Base-by-base conservation (phyloP, 192 early-diverging fungal species). In the Backusella luteola region DNA sequence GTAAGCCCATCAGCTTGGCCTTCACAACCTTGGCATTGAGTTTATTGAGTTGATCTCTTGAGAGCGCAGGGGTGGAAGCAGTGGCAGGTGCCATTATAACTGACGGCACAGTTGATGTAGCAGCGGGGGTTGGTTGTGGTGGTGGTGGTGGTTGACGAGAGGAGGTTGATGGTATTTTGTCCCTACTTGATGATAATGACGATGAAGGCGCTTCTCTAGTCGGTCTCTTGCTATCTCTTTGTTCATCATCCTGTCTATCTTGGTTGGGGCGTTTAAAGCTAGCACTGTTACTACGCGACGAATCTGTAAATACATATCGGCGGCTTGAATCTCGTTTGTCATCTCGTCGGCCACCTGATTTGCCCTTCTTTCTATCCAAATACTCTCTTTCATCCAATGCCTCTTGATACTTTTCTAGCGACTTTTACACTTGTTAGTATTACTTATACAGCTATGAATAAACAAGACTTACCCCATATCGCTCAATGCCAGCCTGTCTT, bases 11-110 rank as follows among this genome's bases (percentile, higher is more conserved):
- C 67, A 98, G 76, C 44, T 85, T 89, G 5, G 96, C 96, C 63
- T 95, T 93, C 19, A 98, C 77, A 53, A 94, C 87, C 42, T 92
- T 89, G 2, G 96, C 89, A 36, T 91, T 89, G 49, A 98, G 83
- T 71, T 92, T 96, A 87, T 98, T 98, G 19, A 98, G 82, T 67
- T 97, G 90, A 66, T 89, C 89, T 34, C 80, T 76, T 0, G 87
- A 75, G 1, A 93, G 73, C 1, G 85, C 67, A 4, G 86, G 77
- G 1, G 21, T 9, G 23, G 15, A 6, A 41, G 71, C 41, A 66
- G 66, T 32, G 17, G 68, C 15, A 72, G 17, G 76, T 42, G 80
- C 44, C 14, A 52, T 46, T 11, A 52, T 46, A 6, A 59, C 49
- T 34, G 56, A 29, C 17, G 75, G 52, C 4, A 42, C 19, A 34